Conservation (phyloP, 2,329 filamentous ascomycete species). For the Paraphaeosphaeria minitans region DNA sequence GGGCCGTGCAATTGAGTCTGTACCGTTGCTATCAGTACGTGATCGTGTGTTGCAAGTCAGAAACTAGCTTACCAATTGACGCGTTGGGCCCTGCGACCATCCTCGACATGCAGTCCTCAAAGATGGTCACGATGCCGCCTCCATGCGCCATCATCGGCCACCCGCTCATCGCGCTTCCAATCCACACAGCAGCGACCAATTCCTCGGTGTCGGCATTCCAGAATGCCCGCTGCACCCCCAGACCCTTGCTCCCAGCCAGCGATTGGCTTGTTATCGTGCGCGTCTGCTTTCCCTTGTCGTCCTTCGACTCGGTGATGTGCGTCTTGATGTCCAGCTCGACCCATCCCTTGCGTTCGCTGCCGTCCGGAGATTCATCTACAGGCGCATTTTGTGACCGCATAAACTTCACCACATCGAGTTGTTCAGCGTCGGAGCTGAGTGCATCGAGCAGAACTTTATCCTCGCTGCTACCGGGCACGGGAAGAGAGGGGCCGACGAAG, state of each 20-base stretch:
- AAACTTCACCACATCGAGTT: conserved; percentile 39
- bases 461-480: conserved; percentile 33
- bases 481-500: conserved; percentile 33
- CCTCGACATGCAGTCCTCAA: conserved; percentile 72
- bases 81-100: conserved; percentile 61
- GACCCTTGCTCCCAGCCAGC: conserved; percentile 47
- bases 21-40: conserved; percentile 7
- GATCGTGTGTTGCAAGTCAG: neutral
- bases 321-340: conserved; percentile 35
- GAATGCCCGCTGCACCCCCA: conserved; percentile 65
- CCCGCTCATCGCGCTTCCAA: conserved; percentile 68
- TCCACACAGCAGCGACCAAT: conserved; percentile 67
- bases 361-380: conserved; percentile 25
- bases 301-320: conserved; percentile 16
- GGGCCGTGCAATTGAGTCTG: conserved; percentile 39
- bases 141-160: conserved; percentile 77
- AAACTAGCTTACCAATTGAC: conserved; percentile 29
- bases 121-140: conserved; percentile 68
- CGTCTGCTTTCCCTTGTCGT: conserved; percentile 22
- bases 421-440: conserved; percentile 34
- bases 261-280: conserved; percentile 33
- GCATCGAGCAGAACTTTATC: conserved; percentile 36
- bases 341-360: conserved; percentile 33
- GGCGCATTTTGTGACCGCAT: conserved; percentile 37
- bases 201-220: conserved; percentile 64